These are phyloP conservation scores for Aspergillus diversus DNA, from an alignment of 495 filamentous ascomycete genomes.

Conservation along the genomic window DNA sequence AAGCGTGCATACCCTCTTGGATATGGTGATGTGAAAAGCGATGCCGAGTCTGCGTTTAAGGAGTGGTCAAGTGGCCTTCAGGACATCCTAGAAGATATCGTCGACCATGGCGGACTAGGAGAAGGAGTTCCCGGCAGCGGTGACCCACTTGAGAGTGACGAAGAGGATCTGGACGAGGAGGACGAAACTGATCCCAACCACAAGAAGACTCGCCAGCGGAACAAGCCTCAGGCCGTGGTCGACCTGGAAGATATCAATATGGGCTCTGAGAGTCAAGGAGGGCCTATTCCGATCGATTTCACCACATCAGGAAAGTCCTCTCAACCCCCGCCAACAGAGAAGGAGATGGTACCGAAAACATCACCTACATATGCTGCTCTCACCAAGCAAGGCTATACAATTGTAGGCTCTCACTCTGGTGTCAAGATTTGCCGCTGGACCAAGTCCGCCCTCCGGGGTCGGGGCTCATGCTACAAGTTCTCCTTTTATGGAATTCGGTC, in stretches of 20 bases:
- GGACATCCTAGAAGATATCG: slow-evolving; percentile 68
- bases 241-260: slow-evolving; percentile 89
- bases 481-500: slow-evolving; percentile 96
- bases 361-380: slow-evolving; percentile 86
- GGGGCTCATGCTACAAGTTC: slow-evolving; percentile 95
- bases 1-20: slow-evolving; percentile 85
- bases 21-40: slow-evolving; percentile 80
- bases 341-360: slow-evolving; percentile 91
- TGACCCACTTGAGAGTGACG: slow-evolving; percentile 80
- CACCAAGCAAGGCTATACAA: slow-evolving; percentile 95
- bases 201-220: slow-evolving; percentile 39
- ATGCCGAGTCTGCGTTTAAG: slow-evolving; percentile 62
- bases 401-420: slow-evolving; percentile 92
- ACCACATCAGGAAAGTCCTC: slow-evolving; percentile 65
- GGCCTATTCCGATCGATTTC: slow-evolving; percentile 81
- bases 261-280: slow-evolving; percentile 38
- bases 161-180: slow-evolving; percentile 63
- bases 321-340: slow-evolving; percentile 51
- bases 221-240: slow-evolving; percentile 54
- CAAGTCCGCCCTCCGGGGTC: slow-evolving; percentile 93
- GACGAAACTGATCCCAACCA: slow-evolving; percentile 34
- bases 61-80: slow-evolving; percentile 81
- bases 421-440: slow-evolving; percentile 99
- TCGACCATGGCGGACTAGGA: slow-evolving; percentile 65
- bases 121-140: slow-evolving; percentile 83